Conservation (phyloP, 352 stramenopile species). For the Achlya hypogyna region DNA sequence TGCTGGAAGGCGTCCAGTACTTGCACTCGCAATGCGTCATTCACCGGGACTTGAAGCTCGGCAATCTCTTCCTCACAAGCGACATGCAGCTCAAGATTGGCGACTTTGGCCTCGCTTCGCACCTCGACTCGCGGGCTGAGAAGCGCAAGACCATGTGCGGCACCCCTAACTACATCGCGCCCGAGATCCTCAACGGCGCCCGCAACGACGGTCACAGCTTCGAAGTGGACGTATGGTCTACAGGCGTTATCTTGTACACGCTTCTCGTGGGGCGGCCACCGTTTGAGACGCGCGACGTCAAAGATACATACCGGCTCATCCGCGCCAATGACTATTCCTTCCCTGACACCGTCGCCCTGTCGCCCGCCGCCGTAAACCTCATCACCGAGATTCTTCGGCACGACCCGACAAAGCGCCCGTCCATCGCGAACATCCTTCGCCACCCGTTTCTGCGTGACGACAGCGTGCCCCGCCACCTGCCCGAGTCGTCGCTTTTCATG, state of each 20-base stretch:
- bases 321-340: slow-evolving; percentile 95
- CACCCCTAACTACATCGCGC: slow-evolving; percentile 91
- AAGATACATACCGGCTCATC: slow-evolving; percentile 97
- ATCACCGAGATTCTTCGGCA: slow-evolving; percentile 64
- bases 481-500: slow-evolving; percentile 52
- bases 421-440: slow-evolving; percentile 61
- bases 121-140: slow-evolving; percentile 79
- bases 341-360: slow-evolving; percentile 82
- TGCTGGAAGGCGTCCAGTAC: slow-evolving; percentile 91
- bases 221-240: slow-evolving; percentile 97
- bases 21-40: slow-evolving; percentile 93
- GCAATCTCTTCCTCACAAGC: slow-evolving; percentile 94
- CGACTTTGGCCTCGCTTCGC: slow-evolving; percentile 91
- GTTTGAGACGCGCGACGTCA: slow-evolving; percentile 97
- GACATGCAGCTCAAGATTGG: slow-evolving; percentile 95
- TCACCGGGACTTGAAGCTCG: slow-evolving; percentile 97
- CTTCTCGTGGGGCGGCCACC: slow-evolving; percentile 94
- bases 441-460: slow-evolving; percentile 70
- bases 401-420: slow-evolving; percentile 59
- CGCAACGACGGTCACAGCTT: slow-evolving; percentile 91
- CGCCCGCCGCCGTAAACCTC: slow-evolving; percentile 55
- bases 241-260: slow-evolving; percentile 96
- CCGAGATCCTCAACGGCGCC: slow-evolving; percentile 88
- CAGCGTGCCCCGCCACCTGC: slow-evolving; percentile 41
- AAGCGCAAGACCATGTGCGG: slow-evolving; percentile 95